Base-by-base conservation (phyloP, 163 green algal genomes). In the Volvox carteri region DNA sequence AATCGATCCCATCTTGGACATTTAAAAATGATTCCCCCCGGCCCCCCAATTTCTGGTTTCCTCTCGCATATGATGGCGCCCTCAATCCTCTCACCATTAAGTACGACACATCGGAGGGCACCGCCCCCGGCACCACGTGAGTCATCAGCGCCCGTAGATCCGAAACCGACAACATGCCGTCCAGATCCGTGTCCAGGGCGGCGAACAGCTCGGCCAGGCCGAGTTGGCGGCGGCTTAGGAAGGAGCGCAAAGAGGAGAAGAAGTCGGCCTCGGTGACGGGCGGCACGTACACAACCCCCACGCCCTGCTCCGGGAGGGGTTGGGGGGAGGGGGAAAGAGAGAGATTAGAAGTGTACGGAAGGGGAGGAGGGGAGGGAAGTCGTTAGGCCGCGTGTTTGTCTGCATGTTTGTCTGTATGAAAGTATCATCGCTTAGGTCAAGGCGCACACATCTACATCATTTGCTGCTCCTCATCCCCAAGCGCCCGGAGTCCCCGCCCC, bases 141-240 rank as follows among this genome's bases (percentile, higher is more conserved):
- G 0, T 39, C 58, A 89, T 8, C 33, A 92, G 85, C 37, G 85
- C 75, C 48, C 52, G 6, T 58, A 90, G 70, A 85, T 92, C 90
- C 11, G 12, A 5, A 0, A 30, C 4, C 21, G 11, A 9, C 37
- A 92, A 78, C 39, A 9, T 33, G 4, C 90, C 90, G 67, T 92
- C 90, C 72, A 92, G 68, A 78, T 92, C 90, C 7, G 78, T 67
- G 60, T 92, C 90, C 52, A 90, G 85, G 42, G 78, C 90, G 41
- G 78, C 90, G 39, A 89, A 90, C 78, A 92, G 65, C 21, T 92
- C 85, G n/a, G 88, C 90, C 42, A 90, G 70, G 4, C 76, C 48
- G 46, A 92, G 67, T 28, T 73, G 41, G n/a, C 79, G 86, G 28
- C 72, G 42, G 19, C 56, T 35, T 41, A 92, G 78, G 78, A 90